Evolutionary conservation across 371 early-diverging fungal genomes (phyloP), one percentile per base, ranked within the genome.

Genomic region (Actinomortierella wolfii): DNA sequence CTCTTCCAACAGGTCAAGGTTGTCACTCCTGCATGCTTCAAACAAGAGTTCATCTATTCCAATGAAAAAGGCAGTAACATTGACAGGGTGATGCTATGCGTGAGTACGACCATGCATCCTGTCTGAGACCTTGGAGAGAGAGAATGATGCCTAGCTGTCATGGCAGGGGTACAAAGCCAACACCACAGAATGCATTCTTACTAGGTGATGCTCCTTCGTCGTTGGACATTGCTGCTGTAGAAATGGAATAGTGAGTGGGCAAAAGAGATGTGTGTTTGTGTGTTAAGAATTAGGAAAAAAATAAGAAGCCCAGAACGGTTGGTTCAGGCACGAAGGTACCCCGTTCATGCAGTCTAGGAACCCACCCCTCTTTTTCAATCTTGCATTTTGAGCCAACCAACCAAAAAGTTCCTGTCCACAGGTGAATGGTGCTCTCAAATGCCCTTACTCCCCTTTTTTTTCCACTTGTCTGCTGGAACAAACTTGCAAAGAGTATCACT

Each of bases 381-480:
- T 63, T 18, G 4, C 74, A 67, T 18, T 67, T 73, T 2, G 63
- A 67, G 1, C 67, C 65, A 20, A 67, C 74, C 26, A 73, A 62
- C 21, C 67, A 51, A 51, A 53, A 56, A 2, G 74, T 63, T 2
- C 49, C 49, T 48, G 15, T n/a, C 14, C 17, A n/a, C n/a, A n/a
- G n/a, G n/a, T n/a, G n/a, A n/a, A n/a, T n/a, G n/a, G n/a, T n/a
- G n/a, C n/a, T n/a, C n/a, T n/a, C n/a, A n/a, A n/a, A n/a, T n/a
- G n/a, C n/a, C n/a, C n/a, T n/a, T n/a, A n/a, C n/a, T n/a, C n/a
- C n/a, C n/a, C n/a, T n/a, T n/a, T n/a, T n/a, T n/a, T n/a, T n/a
- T n/a, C n/a, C n/a, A n/a, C n/a, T n/a, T n/a, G n/a, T n/a, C n/a
- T n/a, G n/a, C n/a, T n/a, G n/a, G n/a, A n/a, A n/a, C n/a, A n/a